phyloP scores from a whole-genome alignment of 768 basidiomycete species.

The Tricholoma bakamatsutake region DNA sequence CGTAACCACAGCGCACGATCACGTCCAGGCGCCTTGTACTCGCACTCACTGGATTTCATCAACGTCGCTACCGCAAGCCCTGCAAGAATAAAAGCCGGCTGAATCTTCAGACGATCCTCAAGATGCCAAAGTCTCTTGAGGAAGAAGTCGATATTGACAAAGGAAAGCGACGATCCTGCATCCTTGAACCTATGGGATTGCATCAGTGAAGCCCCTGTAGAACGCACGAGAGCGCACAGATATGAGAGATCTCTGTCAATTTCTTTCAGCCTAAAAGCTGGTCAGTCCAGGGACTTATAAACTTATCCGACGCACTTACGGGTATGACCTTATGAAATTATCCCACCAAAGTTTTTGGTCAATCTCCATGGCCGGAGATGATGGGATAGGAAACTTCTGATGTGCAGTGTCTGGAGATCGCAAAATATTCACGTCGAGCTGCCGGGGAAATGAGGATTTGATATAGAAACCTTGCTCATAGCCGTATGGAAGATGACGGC shows the following conservation, averaged over 20 bases:
- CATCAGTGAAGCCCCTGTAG: not conserved
- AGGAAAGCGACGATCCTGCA: conserved; percentile 62
- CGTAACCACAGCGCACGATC: conserved; percentile 52
- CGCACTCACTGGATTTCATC: conserved; percentile 67
- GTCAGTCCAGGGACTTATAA: conserved; percentile 2
- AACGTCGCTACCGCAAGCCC: conserved; percentile 65
- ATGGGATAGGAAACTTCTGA: conserved; percentile 29
- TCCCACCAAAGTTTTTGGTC: conserved; percentile 41
- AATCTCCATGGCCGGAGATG: conserved; percentile 26
- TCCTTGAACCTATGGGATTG: conserved; percentile 45
- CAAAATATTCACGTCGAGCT: conserved; percentile 32
- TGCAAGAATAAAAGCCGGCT: conserved; percentile 66
- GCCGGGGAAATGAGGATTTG: conserved; percentile 33
- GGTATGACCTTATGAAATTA: conserved; percentile 29
- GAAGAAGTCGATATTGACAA: conserved; percentile 56
- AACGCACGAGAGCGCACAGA: conserved; percentile 30
- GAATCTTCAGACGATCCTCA: conserved; percentile 49
- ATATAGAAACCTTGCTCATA: conserved; percentile 31
- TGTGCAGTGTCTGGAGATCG: conserved; percentile 25
- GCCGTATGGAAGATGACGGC: conserved; percentile 25
- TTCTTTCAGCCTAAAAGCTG: conserved; percentile 35
- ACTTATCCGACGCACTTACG: conserved; percentile 22
- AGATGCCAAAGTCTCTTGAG: conserved; percentile 45
- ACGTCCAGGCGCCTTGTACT: conserved; percentile 48
- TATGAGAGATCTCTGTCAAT: conserved; percentile 45